Conservation (phyloP, 345 rosid species). For the Limnanthes douglasii region DNA sequence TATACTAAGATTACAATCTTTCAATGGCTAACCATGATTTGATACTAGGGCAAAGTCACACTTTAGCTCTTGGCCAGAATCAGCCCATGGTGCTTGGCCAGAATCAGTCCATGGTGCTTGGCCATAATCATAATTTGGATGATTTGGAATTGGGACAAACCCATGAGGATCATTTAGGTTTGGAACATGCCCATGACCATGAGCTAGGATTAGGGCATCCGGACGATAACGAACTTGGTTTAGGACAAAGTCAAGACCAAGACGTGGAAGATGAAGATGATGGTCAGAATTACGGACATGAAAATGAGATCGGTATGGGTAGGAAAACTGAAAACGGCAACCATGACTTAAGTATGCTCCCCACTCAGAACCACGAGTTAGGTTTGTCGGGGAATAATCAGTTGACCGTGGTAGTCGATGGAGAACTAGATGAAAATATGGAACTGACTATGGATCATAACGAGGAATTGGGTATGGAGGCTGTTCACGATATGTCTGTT, state of each 20-base stretch:
- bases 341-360: conserved; percentile 15
- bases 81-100: conserved; percentile 55
- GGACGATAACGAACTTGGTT: conserved; percentile 39
- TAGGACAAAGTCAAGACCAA: conserved; percentile 43
- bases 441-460: conserved; percentile 44
- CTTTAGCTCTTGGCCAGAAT: conserved; percentile 44
- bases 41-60: conserved; percentile 58
- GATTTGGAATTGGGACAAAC: conserved; percentile 45
- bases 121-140: conserved; percentile 51
- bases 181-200: conserved; percentile 39
- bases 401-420: conserved; percentile 35
- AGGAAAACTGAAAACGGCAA: conserved; percentile 19
- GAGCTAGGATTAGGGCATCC: conserved; percentile 45
- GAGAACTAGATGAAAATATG: conserved; percentile 25
- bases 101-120: conserved; percentile 40
- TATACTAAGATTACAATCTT: too few species aligned
- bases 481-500: conserved; percentile 45
- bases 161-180: conserved; percentile 44
- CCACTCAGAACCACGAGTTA: conserved; percentile 25
- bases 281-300: conserved; percentile 38
- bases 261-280: conserved; percentile 39
- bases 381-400: conserved; percentile 35
- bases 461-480: conserved; percentile 55
- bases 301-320: conserved; percentile 31
- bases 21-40: conserved; percentile 77